Conservation (phyloP, 1,284 basidiomycete genomes). For the Phellinidium pouzarii region DNA sequence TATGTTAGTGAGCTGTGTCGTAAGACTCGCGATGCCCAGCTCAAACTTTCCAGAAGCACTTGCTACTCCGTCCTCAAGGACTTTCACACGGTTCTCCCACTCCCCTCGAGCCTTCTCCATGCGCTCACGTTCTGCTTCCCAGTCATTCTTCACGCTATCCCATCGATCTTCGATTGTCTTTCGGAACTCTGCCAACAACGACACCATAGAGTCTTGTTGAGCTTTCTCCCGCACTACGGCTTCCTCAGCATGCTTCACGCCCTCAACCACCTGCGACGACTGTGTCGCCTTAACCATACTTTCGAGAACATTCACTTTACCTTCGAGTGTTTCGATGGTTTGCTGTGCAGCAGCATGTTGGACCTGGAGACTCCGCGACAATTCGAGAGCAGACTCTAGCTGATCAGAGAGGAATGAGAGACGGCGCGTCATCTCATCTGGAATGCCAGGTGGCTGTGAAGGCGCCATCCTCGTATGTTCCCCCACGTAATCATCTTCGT, state of each 20-base stretch:
- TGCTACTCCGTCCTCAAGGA: constrained; percentile 37
- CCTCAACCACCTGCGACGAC: constrained; percentile 32
- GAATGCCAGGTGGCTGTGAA: constrained; percentile 28
- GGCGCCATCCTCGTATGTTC: constrained; percentile 15
- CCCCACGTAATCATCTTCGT: constrained; percentile 35
- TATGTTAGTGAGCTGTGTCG: constrained; percentile 32
- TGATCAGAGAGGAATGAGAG: constrained; percentile 67
- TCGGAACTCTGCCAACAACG: constrained; percentile 59
- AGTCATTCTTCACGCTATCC: constrained; percentile 71
- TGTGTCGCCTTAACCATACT: constrained; percentile 44
- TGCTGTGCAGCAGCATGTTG: constrained; percentile 77
- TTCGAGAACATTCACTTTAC: constrained; percentile 57
- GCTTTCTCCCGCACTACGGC: constrained; percentile 32
- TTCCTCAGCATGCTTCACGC: constrained; percentile 39
- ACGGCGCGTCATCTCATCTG: constrained; percentile 64
- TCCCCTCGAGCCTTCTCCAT: constrained; percentile 71
- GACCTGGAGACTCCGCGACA: constrained; percentile 68
- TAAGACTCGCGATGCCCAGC: constrained; percentile 33
- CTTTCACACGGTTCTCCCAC: constrained; percentile 60
- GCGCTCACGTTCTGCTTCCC: constrained; percentile 76
- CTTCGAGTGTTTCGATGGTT: constrained; percentile 73
- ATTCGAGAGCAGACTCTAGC: constrained; percentile 70
- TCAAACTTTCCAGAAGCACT: constrained; percentile 37
- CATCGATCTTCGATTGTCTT: constrained; percentile 73
- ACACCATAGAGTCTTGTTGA: constrained; percentile 39